phyloP scores from a whole-genome alignment of 768 basidiomycete genomes.

The Crucibulum laeve region DNA sequence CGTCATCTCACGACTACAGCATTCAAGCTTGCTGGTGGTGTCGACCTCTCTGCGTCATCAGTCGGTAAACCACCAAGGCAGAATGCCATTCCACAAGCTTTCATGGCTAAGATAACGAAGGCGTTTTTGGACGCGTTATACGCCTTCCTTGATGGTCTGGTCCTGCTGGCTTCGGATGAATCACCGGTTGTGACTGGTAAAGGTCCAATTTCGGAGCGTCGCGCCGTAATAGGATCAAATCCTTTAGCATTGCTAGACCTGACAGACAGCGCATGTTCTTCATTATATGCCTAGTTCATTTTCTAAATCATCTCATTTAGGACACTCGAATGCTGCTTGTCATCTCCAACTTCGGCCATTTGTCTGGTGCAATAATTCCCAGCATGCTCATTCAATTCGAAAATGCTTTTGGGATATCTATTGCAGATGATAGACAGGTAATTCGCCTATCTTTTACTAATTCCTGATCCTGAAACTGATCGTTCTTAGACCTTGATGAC shows the following conservation, averaged over 20 bases:
- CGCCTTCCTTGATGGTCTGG: constrained; percentile 81
- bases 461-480: constrained; percentile 5
- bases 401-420: constrained; percentile 63
- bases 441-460: constrained; percentile 7
- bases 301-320: constrained; percentile 33
- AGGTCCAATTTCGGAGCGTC: constrained; percentile 25
- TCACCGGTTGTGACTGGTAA: constrained; percentile 41
- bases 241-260: constrained; percentile 57
- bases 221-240: constrained; percentile 34
- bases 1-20: constrained; percentile 69
- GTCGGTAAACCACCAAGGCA: constrained; percentile 53
- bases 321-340: constrained; percentile 85
- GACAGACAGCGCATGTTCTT: constrained; percentile 49
- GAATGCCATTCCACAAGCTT: constrained; percentile 56
- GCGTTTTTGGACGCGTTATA: constrained; percentile 85
- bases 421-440: constrained; percentile 72
- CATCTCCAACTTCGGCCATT: constrained; percentile 80
- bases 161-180: constrained; percentile 73
- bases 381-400: constrained; percentile 80
- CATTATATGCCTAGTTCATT: constrained; percentile 6
- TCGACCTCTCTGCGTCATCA: constrained; percentile 49
- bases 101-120: constrained; percentile 70
- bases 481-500: constrained; percentile 59
- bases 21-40: constrained; percentile 78
- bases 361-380: constrained; percentile 69